These are phyloP conservation scores for Rhizopogon hawkerae DNA, from an alignment of 1,284 basidiomycete genomes.

Conservation along the genomic window DNA sequence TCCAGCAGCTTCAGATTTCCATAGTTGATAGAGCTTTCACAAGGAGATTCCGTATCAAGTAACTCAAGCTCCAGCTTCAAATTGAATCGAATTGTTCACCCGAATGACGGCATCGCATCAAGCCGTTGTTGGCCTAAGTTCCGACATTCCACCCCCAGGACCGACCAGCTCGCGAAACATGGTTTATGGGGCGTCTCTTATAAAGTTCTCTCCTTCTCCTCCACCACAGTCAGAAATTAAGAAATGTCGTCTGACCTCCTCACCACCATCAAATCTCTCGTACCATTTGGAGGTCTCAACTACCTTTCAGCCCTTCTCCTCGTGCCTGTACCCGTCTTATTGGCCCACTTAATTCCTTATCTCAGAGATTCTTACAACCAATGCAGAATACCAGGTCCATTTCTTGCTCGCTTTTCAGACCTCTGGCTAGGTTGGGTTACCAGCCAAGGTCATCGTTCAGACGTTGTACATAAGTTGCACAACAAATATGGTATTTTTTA, in stretches of 20 bases:
- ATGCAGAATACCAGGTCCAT: slow-evolving; percentile 64
- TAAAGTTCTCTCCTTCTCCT: too few relatives aligned
- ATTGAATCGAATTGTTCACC: too few relatives aligned
- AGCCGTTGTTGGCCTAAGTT: too few relatives aligned
- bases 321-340: slow-evolving; percentile 28
- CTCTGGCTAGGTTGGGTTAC: slow-evolving; percentile 67
- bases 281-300: slow-evolving; percentile 7
- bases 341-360: slow-evolving; percentile 51
- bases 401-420: slow-evolving; percentile 68
- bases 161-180: too few relatives aligned
- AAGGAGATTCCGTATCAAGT: too few relatives aligned
- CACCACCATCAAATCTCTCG: background rate
- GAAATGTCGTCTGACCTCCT: background rate
- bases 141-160: too few relatives aligned
- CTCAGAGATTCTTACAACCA: slow-evolving; percentile 51
- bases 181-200: too few relatives aligned
- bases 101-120: too few relatives aligned
- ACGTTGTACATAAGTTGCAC: slow-evolving; percentile 71
- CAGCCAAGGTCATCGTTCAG: slow-evolving; percentile 66
- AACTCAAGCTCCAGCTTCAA: too few relatives aligned
- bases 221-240: background rate
- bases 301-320: slow-evolving; percentile 16
- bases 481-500: slow-evolving; percentile 53
- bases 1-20: too few relatives aligned
- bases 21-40: too few relatives aligned